A percentile compares a stretch with the other conserved stretches of the same genome.
Evolutionary conservation across 768 basidiomycete genomes (phyloP).

Genomic region (Xanthoconium purpureum): DNA sequence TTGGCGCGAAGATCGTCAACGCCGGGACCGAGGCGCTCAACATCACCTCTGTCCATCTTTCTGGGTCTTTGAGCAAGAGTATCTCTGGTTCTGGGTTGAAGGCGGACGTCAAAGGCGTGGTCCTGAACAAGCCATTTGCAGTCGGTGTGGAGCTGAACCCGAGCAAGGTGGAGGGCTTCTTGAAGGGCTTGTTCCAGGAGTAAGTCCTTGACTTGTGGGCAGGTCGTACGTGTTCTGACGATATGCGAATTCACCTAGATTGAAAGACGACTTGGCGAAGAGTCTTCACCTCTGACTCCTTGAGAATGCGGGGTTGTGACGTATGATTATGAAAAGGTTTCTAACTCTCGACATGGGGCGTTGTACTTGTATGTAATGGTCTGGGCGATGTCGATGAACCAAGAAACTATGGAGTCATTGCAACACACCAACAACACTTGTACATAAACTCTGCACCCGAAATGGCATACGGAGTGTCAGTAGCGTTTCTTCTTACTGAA

Average conservation of each 20-base stretch:
- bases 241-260: not conserved
- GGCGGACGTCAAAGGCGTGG: not conserved
- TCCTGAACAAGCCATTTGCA: not conserved
- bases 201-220: not conserved
- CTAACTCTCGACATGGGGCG: no score
- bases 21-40: not conserved
- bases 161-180: not conserved
- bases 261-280: not conserved
- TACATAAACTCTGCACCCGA: no score
- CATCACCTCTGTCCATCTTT: constrained; percentile 4
- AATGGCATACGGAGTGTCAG: not conserved
- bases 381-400: no score
- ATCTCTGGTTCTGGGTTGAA: not conserved
- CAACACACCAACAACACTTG: no score
- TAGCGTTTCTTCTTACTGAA: no score
- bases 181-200: not conserved
- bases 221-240: not conserved
- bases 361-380: no score
- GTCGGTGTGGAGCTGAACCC: not conserved
- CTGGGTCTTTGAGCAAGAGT: constrained; percentile 3
- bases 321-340: no score
- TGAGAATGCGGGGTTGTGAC: not conserved
- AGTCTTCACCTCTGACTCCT: not conserved
- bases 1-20: not conserved
- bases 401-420: no score